Evolutionary conservation across 1,139 yeast species (phyloP), one percentile per base, ranked within the genome.

Genomic region (Taphrina pruni): DNA sequence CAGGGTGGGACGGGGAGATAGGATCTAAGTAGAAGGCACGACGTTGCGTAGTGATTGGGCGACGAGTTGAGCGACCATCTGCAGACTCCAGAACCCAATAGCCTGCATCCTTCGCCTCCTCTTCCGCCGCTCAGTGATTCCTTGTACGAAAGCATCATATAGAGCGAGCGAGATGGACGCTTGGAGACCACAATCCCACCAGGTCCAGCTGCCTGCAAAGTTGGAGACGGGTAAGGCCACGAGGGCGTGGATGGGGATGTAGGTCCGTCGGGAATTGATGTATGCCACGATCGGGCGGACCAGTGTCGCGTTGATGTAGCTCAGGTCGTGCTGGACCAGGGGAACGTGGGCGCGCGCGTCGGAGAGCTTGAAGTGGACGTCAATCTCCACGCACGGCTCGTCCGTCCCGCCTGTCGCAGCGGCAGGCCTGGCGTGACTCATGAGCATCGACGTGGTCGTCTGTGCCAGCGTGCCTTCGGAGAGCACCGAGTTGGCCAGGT

Each of bases 181-280:
- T 97, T 94, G 91, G 71, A 94, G 81, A 70, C 89, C 82, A 46
- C 96, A 89, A 77, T 94, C 99, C 78, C 92, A 94, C 6, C 92
- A 83, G 0, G 99, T 94, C 99, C 99, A 94, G 5, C 97, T 86
- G 0, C 99, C 99, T 75, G 90, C 92, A 76, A 94, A 94, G 76
- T 94, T 98, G 48, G 82, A 81, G 36, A 66, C 50, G 43, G 69
- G 69, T 39, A 91, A 79, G 66, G 86, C 84, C n/a, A 94, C 86
- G 6, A 93, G 85, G 76, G 97, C 91, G 73, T 87, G 84, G 72
- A 94, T 87, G 64, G 97, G 97, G 72, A 94, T 93, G 74, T 88
- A 89, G 0, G 98, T 91, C 75, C 90, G 89, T 72, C 89, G 85
- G 46, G 96, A 88, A 78, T 94, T 94, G 76, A 94, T 93, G 78